phyloP scores from a whole-genome alignment of 306 rosid genomes.

The Geum urbanum region DNA sequence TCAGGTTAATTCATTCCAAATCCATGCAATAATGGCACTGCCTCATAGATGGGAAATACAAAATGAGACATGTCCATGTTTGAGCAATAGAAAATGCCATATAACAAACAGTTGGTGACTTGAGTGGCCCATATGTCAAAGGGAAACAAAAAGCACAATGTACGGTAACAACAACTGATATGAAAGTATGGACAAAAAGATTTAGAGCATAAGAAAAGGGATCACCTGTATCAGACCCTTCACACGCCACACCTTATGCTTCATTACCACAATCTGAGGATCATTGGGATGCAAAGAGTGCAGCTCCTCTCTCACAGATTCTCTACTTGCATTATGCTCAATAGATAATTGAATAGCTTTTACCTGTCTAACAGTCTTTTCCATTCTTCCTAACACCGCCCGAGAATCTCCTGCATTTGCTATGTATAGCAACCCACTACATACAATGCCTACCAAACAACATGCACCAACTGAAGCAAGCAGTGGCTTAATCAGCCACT shows the following conservation, averaged over 20 bases:
- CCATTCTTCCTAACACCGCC: conserved; percentile 74
- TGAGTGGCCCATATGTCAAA: not conserved
- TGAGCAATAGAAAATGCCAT: not conserved
- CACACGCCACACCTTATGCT: conserved; percentile 98
- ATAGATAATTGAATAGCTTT: conserved; percentile 80
- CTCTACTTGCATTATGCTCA: conserved; percentile 88
- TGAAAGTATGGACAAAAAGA: conserved; percentile 11
- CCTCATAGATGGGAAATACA: conserved; percentile 4
- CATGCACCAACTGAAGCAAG: conserved; percentile 97
- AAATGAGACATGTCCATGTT: not conserved
- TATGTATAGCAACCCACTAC: conserved; percentile 69
- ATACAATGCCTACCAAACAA: conserved; percentile 76
- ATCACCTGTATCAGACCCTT: conserved; percentile 96
- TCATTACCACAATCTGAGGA: conserved; percentile 83
- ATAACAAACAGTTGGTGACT: not conserved
- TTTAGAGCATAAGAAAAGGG: conserved; percentile 17
- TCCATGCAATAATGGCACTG: conserved; percentile 3
- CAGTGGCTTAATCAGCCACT: conserved; percentile 69
- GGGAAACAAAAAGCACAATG: not conserved
- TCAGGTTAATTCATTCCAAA: not conserved
- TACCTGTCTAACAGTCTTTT: conserved; percentile 42
- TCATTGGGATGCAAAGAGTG: conserved; percentile 78
- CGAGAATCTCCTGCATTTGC: conserved; percentile 99
- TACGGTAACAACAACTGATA: not conserved
- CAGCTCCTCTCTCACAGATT: conserved; percentile 85